These are phyloP conservation scores for Jamesozyma lodderae DNA, from an alignment of 805 yeast genomes.

Conservation along the genomic window DNA sequence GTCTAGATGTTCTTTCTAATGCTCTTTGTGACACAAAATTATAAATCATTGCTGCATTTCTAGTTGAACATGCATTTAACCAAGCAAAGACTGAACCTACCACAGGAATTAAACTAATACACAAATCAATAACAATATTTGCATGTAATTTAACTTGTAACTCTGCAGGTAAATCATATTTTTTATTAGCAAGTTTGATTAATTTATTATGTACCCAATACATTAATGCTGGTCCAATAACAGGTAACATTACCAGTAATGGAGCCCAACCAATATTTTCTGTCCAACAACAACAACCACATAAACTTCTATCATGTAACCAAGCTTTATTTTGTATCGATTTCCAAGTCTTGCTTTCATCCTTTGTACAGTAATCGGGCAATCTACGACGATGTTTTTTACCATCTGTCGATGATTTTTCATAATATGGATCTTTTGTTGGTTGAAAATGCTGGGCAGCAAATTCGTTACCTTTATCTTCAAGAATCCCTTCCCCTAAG, in stretches of 20 bases:
- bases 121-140: constrained; percentile 64
- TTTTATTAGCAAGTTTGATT: constrained; percentile 46
- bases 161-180: constrained; percentile 47
- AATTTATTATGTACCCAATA: constrained; percentile 68
- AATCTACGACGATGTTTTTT: constrained; percentile 40
- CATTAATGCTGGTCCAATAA: constrained; percentile 77
- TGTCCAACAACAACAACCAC: constrained; percentile 57
- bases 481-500: constrained; percentile 11
- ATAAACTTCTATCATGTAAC: constrained; percentile 74
- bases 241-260: constrained; percentile 61
- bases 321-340: constrained; percentile 70
- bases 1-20: constrained; percentile 11
- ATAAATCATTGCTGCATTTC: constrained; percentile 79
- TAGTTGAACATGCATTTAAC: constrained; percentile 77
- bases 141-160: constrained; percentile 63
- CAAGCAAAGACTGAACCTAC: constrained; percentile 72
- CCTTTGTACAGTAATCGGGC: constrained; percentile 39
- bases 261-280: constrained; percentile 78
- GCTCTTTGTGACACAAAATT: constrained; percentile 26
- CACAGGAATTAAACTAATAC: constrained; percentile 70
- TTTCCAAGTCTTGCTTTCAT: constrained; percentile 65
- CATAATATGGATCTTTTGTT: constrained; percentile 51
- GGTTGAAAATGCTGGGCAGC: constrained; percentile 28
- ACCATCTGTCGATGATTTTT: constrained; percentile 39
- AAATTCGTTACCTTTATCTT: constrained; percentile 18